phyloP scores from a whole-genome alignment of 768 basidiomycete genomes.

The Mrakia frigida region DNA sequence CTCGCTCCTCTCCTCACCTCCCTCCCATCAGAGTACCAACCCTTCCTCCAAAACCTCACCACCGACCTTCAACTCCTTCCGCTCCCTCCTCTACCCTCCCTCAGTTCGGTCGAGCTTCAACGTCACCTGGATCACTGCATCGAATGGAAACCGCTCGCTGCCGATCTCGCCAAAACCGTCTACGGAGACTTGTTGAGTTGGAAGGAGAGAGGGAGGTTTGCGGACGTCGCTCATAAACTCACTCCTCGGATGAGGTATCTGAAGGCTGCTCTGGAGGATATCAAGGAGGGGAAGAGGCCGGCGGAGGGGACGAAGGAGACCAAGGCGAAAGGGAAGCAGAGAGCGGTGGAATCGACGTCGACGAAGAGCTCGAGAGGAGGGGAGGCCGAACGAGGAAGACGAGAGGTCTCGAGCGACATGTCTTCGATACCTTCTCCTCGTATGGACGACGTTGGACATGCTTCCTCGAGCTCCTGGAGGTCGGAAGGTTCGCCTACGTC shows the following conservation, averaged over 20 bases:
- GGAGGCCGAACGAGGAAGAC: background rate
- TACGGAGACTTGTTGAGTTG: background rate
- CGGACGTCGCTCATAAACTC: background rate
- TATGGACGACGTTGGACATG: background rate
- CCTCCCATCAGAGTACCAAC: background rate
- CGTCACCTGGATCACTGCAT: background rate
- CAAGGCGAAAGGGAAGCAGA: background rate
- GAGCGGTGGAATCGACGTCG: background rate
- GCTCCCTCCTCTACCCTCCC: too few relatives aligned
- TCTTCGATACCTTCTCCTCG: too few relatives aligned
- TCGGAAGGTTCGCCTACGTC: background rate
- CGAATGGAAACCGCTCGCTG: background rate
- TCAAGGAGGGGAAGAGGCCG: background rate
- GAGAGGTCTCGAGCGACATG: too few relatives aligned
- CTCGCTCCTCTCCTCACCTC: background rate
- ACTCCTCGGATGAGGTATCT: background rate
- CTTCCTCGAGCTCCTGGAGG: background rate
- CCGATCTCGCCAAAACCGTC: background rate
- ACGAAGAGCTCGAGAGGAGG: background rate
- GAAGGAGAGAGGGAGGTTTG: background rate
- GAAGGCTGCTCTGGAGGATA: background rate
- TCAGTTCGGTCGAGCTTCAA: background rate
- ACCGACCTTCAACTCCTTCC: conserved; percentile 3
- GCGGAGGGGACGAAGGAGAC: background rate
- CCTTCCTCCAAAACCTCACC: background rate